phyloP scores from a whole-genome alignment of 2,329 filamentous ascomycete genomes.

The Paecilomyces fulvus region DNA sequence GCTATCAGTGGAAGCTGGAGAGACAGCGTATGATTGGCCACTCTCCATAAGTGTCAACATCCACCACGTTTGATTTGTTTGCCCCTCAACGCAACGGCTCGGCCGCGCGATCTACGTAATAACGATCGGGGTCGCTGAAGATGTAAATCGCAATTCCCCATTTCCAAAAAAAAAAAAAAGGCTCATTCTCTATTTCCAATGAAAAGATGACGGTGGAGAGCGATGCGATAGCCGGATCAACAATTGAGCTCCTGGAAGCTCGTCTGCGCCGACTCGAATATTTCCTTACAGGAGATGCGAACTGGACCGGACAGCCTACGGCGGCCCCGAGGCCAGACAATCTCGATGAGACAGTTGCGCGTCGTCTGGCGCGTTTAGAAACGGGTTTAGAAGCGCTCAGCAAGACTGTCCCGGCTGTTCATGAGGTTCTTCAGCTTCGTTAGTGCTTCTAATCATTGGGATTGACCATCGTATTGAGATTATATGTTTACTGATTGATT shows the following conservation, averaged over 20 bases:
- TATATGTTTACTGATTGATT: conserved; percentile 1
- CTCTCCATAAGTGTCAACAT: not conserved
- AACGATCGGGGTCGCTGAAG: not conserved
- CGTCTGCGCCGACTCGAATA: conserved; percentile 38
- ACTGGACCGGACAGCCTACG: conserved; percentile 32
- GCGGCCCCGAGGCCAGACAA: conserved; percentile 24
- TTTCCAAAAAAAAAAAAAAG: not conserved
- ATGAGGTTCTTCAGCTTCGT: conserved; percentile 37
- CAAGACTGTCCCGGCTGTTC: conserved; percentile 28
- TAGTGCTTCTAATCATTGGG: conserved; percentile 4
- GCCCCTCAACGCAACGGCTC: not conserved
- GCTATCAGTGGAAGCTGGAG: no score
- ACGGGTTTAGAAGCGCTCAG: conserved; percentile 30
- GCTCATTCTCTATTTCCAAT: not conserved
- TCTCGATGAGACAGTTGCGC: conserved; percentile 30
- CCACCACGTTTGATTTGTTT: not conserved
- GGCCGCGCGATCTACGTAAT: not conserved
- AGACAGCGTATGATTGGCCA: not conserved
- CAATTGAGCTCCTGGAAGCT: conserved; percentile 36
- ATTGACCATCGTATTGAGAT: no score
- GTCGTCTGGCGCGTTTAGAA: conserved; percentile 31
- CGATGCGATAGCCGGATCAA: conserved; percentile 28
- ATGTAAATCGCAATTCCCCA: not conserved
- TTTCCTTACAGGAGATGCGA: conserved; percentile 33
- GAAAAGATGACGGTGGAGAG: conserved; percentile 24